A percentile compares a stretch with the other conserved stretches of the same genome.
Conservation (phyloP, 179 eudicot species). For the Corrigiola litoralis region DNA sequence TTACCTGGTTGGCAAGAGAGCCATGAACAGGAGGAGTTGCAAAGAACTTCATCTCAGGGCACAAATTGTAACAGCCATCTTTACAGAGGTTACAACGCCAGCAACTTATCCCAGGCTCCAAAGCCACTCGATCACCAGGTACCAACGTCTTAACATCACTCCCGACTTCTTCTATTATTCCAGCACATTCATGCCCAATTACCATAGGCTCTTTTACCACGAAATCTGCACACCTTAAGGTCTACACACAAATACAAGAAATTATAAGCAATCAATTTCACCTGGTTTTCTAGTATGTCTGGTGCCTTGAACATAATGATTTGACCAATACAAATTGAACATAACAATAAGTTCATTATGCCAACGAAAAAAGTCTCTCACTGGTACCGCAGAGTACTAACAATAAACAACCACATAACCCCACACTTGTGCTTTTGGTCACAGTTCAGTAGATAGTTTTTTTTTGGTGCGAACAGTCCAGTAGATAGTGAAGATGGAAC, state of each 20-base stretch:
- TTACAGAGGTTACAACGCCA: constrained; percentile 76
- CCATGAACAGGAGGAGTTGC: constrained; percentile 97
- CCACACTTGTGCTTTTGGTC: too few relatives aligned
- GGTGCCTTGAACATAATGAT: too few relatives aligned
- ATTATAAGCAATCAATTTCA: too few relatives aligned
- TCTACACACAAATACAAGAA: constrained; percentile 36
- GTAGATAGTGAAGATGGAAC: neutral
- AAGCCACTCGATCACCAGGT: constrained; percentile 83
- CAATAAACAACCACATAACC: neutral
- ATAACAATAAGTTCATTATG: too few relatives aligned
- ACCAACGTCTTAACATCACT: constrained; percentile 65
- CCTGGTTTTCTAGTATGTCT: too few relatives aligned
- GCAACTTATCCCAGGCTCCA: constrained; percentile 92
- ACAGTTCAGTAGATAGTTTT: too few relatives aligned
- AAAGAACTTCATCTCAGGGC: constrained; percentile 94
- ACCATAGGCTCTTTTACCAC: constrained; percentile 93
- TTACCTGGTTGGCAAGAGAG: constrained; percentile 90
- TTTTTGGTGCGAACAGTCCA: too few relatives aligned
- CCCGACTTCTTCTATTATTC: constrained; percentile 82
- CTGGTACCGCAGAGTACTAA: too few relatives aligned
- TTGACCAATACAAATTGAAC: too few relatives aligned
- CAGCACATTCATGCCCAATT: constrained; percentile 97
- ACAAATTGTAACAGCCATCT: constrained; percentile 77
- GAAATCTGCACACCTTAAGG: constrained; percentile 69
- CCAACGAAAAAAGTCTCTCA: too few relatives aligned